phyloP scores from a whole-genome alignment of 2,329 filamentous ascomycete genomes.

The Claviceps purpurea region DNA sequence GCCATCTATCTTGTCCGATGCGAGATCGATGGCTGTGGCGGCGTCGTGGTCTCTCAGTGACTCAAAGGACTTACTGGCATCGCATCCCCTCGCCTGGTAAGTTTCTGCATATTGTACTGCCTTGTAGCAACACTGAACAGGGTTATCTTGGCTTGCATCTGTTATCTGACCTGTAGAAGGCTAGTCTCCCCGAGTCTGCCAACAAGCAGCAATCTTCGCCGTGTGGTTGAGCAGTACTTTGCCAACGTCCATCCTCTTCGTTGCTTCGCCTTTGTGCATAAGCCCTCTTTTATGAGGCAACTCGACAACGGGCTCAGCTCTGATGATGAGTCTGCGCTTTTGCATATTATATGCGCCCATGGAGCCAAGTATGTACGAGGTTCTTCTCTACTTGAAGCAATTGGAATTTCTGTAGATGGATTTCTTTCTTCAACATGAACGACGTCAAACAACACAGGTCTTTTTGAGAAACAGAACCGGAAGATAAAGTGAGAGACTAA shows the following conservation, averaged over 20 bases:
- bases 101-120: neutral
- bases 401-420: no score
- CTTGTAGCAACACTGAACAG: no score
- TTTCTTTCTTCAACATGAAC: no score
- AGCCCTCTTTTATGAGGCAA: slow-evolving; percentile 25
- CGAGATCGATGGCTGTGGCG: neutral
- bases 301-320: slow-evolving; percentile 22
- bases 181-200: slow-evolving; percentile 21
- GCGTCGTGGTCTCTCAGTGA: neutral
- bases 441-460: no score
- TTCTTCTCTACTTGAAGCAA: no score
- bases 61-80: neutral
- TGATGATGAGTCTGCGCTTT: slow-evolving; percentile 23
- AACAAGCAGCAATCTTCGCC: slow-evolving; percentile 20
- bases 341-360: slow-evolving; percentile 25
- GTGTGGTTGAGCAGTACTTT: slow-evolving; percentile 25
- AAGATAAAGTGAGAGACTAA: neutral
- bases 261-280: slow-evolving; percentile 27
- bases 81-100: slow-evolving; percentile 5
- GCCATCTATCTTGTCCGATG: slow-evolving; percentile 1
- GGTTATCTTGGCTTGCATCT: no score
- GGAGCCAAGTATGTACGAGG: slow-evolving; percentile 20
- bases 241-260: slow-evolving; percentile 26
- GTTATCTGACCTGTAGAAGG: slow-evolving; percentile 11
- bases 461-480: no score